phyloP scores from a whole-genome alignment of 2,329 filamentous ascomycete species.

The Aspergillus sp. region DNA sequence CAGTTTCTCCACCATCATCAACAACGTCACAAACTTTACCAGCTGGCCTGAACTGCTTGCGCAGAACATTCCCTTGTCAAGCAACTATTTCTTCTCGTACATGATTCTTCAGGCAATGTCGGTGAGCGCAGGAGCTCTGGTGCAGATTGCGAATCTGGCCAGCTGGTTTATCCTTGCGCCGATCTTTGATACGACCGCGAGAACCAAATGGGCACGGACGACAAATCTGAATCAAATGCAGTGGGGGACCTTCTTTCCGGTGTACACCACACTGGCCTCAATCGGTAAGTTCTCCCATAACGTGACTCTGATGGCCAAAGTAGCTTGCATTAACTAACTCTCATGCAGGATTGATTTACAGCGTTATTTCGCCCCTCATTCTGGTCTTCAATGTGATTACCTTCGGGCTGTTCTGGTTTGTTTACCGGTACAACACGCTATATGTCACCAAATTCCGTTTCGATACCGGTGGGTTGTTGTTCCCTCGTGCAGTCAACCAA shows the following conservation, averaged over 20 bases:
- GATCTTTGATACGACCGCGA: slow-evolving; percentile 76
- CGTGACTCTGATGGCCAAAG: neutral
- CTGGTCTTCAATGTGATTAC: slow-evolving; percentile 91
- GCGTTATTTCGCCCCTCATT: slow-evolving; percentile 84
- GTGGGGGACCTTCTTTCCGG: slow-evolving; percentile 93
- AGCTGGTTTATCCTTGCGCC: slow-evolving; percentile 80
- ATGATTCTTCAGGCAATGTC: slow-evolving; percentile 93
- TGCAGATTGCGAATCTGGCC: slow-evolving; percentile 77
- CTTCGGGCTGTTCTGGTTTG: slow-evolving; percentile 87
- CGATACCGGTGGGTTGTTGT: slow-evolving; percentile 90
- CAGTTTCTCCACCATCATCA: slow-evolving; percentile 66
- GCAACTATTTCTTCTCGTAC: slow-evolving; percentile 98
- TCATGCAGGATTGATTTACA: slow-evolving; percentile 69
- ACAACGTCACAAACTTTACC: slow-evolving; percentile 66
- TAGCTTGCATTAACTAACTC: slow-evolving; percentile 1
- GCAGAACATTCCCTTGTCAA: slow-evolving; percentile 74
- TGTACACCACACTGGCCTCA: slow-evolving; percentile 94
- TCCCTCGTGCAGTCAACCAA: slow-evolving; percentile 90
- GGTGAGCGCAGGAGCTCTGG: slow-evolving; percentile 81
- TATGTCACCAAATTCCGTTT: slow-evolving; percentile 88
- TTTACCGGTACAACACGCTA: slow-evolving; percentile 93
- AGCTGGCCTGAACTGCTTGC: slow-evolving; percentile 72
- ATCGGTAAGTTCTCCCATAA: slow-evolving; percentile 58
- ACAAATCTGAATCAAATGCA: slow-evolving; percentile 73
- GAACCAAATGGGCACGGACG: slow-evolving; percentile 82